Evolutionary conservation across 768 basidiomycete species (phyloP).

Genomic region (Phylloporus sp.): DNA sequence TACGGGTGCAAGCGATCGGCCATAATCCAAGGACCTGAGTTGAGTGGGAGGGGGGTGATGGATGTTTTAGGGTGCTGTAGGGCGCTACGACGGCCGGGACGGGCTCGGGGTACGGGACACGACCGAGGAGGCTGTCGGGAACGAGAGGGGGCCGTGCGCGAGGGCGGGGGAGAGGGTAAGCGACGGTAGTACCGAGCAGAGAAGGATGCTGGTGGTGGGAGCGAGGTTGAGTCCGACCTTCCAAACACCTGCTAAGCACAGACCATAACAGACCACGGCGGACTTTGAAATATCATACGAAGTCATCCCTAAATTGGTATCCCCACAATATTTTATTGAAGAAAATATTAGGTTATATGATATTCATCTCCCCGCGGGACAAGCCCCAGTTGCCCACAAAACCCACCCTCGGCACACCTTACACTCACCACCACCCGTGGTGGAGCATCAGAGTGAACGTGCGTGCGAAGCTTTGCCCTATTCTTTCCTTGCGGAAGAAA

Average conservation of each 20-base stretch:
- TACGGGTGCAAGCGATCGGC: conserved; percentile 58
- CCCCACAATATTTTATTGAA: conserved; percentile 14
- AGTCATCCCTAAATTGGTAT: conserved; percentile 12
- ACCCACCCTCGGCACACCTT: conserved; percentile 10
- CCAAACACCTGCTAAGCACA: conserved; percentile 36
- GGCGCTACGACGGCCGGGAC: conserved; percentile 23
- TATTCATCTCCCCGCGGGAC: too few species aligned
- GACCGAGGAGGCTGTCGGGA: conserved; percentile 24
- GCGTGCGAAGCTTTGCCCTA: conserved; percentile 23
- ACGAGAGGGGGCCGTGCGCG: conserved; percentile 37
- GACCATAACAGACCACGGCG: conserved; percentile 33
- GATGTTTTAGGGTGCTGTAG: conserved; percentile 28
- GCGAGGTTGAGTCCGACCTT: conserved; percentile 48
- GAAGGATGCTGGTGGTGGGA: conserved; percentile 53
- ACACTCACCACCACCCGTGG: conserved; percentile 13
- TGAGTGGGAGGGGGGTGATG: conserved; percentile 24
- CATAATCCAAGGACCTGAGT: conserved; percentile 41
- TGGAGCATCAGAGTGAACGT: conserved; percentile 24
- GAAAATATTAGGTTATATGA: conserved; percentile 14
- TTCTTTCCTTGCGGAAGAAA: conserved; percentile 10
- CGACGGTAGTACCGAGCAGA: conserved; percentile 26
- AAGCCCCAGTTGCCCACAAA: not conserved
- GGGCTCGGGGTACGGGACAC: conserved; percentile 16
- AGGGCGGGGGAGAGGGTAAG: conserved; percentile 43
- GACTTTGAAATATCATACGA: conserved; percentile 28